Conservation (phyloP, 176 grass and related monocot species). For the Raddia guianensis region DNA sequence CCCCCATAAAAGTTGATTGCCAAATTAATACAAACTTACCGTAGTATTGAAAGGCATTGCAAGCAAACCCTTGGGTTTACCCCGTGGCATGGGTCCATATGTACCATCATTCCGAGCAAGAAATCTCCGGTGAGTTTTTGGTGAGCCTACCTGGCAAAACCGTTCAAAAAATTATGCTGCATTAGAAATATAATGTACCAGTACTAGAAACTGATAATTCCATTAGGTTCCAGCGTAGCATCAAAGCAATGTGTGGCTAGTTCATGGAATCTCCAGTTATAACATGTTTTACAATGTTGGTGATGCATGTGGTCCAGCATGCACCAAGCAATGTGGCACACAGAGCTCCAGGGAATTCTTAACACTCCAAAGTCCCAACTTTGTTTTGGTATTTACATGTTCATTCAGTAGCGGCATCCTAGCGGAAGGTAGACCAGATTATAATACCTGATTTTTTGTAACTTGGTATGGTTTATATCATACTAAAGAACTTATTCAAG, state of each 20-base stretch:
- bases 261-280: neutral
- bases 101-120: slow-evolving; percentile 87
- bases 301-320: slow-evolving; percentile 2
- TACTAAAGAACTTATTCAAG: slow-evolving; percentile 6
- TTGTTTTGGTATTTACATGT: neutral
- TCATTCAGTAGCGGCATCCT: neutral
- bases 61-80: slow-evolving; percentile 81
- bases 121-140: slow-evolving; percentile 91
- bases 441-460: neutral
- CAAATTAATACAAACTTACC: slow-evolving; percentile 48
- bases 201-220: neutral
- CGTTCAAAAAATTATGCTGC: neutral
- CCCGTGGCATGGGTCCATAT: slow-evolving; percentile 91
- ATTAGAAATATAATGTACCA: neutral
- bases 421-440: slow-evolving; percentile 1
- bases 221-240: slow-evolving; percentile 26
- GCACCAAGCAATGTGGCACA: neutral
- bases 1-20: neutral
- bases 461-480: neutral
- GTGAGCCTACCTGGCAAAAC: slow-evolving; percentile 81
- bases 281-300: neutral
- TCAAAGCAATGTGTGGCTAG: neutral
- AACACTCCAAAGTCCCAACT: slow-evolving; percentile 8
- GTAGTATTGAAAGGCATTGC: slow-evolving; percentile 98
- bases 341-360: neutral